Evolutionary conservation across 345 rosid species (phyloP), one percentile per base, ranked within the genome.

Genomic region (Trapa bicornis): DNA sequence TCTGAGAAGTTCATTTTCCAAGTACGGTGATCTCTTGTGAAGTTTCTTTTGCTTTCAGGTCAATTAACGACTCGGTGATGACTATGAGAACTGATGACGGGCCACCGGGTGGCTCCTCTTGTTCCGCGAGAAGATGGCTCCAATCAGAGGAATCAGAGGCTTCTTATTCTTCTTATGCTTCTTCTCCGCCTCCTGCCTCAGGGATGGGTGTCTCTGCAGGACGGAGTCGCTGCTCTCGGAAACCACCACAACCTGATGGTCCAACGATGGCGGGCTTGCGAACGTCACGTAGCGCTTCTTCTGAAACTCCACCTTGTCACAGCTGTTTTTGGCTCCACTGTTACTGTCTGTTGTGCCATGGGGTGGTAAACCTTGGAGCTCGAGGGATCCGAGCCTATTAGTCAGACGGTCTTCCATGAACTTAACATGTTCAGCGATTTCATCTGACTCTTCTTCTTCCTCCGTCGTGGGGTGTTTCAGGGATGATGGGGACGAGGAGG

Each of bases 351-450:
- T 52, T 3, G 57, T 52, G 17, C 57, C 29, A n/a, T n/a, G 29
- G 61, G 61, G 8, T 57, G 61, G 8, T 57, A 37, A 29, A 3
- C 61, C 38, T 32, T 3, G 48, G 12, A 45, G 7, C 1, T 45
- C 11, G 60, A 54, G 60, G 32, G 61, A 2, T 72, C 86, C 83
- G 14, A 75, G 80, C 37, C 77, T 79, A 22, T 79, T 67, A 4
- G 79, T 41, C 43, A 41, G 4, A 8, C 43, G 43, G 43, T 41
- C 79, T 68, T 82, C 77, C 2, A 86, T 71, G 47, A 74, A 48
- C 79, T 81, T 77, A 61, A 83, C 73, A 2, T 77, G 79, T 72
- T 78, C 86, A 42, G 74, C 50, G 29, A 22, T 22, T 67, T 76
- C 79, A 5, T 76, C 64, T 8, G 56, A 42, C 29, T 47, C 58